Conservation (phyloP, 371 early-diverging fungal genomes). For the Nematocida ausubeli region DNA sequence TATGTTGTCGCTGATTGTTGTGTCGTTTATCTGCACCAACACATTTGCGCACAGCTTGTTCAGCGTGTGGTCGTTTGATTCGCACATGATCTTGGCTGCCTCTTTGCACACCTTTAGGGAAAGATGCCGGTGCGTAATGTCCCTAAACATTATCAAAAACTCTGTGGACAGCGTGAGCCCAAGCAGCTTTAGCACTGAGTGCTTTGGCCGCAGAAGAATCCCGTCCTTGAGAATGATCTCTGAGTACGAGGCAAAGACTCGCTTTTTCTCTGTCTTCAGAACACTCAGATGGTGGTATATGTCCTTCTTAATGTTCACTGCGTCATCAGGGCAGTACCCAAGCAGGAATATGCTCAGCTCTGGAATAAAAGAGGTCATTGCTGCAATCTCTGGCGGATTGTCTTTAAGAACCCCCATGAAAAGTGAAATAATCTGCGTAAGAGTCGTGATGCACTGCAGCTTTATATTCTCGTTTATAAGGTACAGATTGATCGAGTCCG, state of each 20-base stretch:
- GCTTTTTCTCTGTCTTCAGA: slow-evolving; percentile 47
- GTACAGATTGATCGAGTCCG: not conserved
- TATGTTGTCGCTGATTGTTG: slow-evolving; percentile 51
- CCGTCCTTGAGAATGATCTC: slow-evolving; percentile 54
- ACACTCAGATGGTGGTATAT: slow-evolving; percentile 55
- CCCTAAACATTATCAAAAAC: slow-evolving; percentile 52
- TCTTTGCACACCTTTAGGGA: slow-evolving; percentile 52
- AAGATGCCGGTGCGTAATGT: slow-evolving; percentile 51
- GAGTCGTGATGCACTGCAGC: slow-evolving; percentile 55
- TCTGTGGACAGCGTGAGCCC: slow-evolving; percentile 52
- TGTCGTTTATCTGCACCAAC: slow-evolving; percentile 55
- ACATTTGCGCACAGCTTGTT: slow-evolving; percentile 56
- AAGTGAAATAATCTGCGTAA: slow-evolving; percentile 49
- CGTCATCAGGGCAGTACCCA: slow-evolving; percentile 53
- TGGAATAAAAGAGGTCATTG: slow-evolving; percentile 33
- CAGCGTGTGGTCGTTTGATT: slow-evolving; percentile 51
- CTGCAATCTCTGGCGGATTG: slow-evolving; percentile 15
- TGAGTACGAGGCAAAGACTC: slow-evolving; percentile 49
- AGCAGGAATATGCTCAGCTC: slow-evolving; percentile 55
- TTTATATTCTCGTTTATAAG: slow-evolving; percentile 56
- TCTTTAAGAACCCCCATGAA: slow-evolving; percentile 30
- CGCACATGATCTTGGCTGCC: slow-evolving; percentile 32
- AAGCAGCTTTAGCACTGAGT: slow-evolving; percentile 43
- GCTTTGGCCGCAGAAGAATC: slow-evolving; percentile 50
- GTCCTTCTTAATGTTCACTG: slow-evolving; percentile 51